These are phyloP conservation scores for Saccharomycopsis sp. DNA, from an alignment of 805 yeast species.

Conservation along the genomic window DNA sequence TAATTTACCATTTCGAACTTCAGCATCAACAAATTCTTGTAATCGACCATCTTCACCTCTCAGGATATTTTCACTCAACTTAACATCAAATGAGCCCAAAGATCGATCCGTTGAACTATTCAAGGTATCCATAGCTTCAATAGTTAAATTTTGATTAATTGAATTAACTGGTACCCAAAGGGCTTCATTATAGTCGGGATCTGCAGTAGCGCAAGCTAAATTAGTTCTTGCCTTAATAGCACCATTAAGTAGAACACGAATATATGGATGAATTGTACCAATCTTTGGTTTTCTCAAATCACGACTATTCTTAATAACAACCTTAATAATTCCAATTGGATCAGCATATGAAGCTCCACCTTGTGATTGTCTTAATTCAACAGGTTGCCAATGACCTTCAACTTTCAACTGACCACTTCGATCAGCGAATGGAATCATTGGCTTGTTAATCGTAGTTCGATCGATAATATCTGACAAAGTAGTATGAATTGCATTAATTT, in stretches of 20 bases:
- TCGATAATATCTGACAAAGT: slow-evolving; percentile 62
- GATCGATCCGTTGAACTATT: slow-evolving; percentile 73
- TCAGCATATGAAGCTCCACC: slow-evolving; percentile 82
- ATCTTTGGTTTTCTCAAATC: slow-evolving; percentile 79
- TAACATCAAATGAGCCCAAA: slow-evolving; percentile 73
- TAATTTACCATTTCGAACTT: slow-evolving; percentile 53
- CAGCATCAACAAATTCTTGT: slow-evolving; percentile 48
- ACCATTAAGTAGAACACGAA: slow-evolving; percentile 72
- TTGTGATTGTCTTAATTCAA: slow-evolving; percentile 56
- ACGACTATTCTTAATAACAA: slow-evolving; percentile 61
- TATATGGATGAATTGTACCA: slow-evolving; percentile 91
- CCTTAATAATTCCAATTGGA: slow-evolving; percentile 87
- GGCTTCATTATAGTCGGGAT: slow-evolving; percentile 83
- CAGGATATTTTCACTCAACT: slow-evolving; percentile 58
- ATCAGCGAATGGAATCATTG: slow-evolving; percentile 65
- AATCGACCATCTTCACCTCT: slow-evolving; percentile 60
- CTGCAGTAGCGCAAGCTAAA: slow-evolving; percentile 53
- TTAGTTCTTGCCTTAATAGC: slow-evolving; percentile 71
- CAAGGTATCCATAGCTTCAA: slow-evolving; percentile 93
- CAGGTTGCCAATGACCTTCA: slow-evolving; percentile 80
- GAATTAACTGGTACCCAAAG: slow-evolving; percentile 78
- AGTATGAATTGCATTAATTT: slow-evolving; percentile 53
- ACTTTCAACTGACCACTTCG: slow-evolving; percentile 70
- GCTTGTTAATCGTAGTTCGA: slow-evolving; percentile 67
- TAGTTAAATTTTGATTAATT: slow-evolving; percentile 69